Evolutionary conservation across 176 grass and related monocot genomes (phyloP).

Genomic region (Cenchrus purpureus): DNA sequence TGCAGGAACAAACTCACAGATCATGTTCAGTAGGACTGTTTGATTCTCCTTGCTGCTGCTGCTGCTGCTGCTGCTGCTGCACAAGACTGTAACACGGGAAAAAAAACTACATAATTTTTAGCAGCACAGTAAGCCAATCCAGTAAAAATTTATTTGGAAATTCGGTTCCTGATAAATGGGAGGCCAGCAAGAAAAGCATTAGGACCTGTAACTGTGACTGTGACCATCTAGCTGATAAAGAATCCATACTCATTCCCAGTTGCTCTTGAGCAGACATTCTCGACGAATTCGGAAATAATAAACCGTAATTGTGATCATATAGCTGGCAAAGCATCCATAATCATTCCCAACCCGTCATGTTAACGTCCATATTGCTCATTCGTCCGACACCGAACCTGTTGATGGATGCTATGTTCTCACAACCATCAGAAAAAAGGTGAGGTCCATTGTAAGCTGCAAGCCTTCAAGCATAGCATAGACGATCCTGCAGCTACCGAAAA

Average conservation of each 20-base stretch:
- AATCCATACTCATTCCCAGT: neutral
- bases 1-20: neutral
- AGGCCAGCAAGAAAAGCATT: too few relatives aligned
- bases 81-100: neutral
- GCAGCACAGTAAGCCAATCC: neutral
- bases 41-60: neutral
- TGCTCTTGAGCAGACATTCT: neutral
- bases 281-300: too few relatives aligned
- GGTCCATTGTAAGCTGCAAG: neutral
- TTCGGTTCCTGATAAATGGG: too few relatives aligned
- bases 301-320: too few relatives aligned
- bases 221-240: neutral
- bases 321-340: too few relatives aligned
- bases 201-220: neutral
- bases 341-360: too few relatives aligned
- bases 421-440: neutral
- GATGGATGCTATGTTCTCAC: neutral
- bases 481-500: too few relatives aligned
- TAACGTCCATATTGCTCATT: neutral
- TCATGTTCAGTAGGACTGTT: neutral
- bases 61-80: too few relatives aligned
- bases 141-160: neutral
- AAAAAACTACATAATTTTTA: neutral
- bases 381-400: neutral
- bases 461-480: too few relatives aligned